Evolutionary conservation across 805 yeast genomes (phyloP).

Genomic region (Metschnikowia orientalis): DNA sequence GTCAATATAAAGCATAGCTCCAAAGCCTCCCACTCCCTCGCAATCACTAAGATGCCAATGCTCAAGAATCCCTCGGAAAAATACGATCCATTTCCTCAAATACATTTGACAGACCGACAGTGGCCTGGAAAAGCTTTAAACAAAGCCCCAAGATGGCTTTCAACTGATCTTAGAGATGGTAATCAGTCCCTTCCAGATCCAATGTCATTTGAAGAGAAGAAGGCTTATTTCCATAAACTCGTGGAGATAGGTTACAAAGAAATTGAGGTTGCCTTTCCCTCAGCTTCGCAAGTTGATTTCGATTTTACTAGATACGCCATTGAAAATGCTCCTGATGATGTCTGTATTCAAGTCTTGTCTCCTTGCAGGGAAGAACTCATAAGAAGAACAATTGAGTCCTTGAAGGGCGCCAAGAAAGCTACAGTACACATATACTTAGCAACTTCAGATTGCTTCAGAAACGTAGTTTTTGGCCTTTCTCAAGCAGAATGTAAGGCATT

Average conservation of each 20-base stretch:
- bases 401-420: constrained; percentile 71
- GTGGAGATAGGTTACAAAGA: constrained; percentile 76
- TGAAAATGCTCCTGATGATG: constrained; percentile 71
- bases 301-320: constrained; percentile 76
- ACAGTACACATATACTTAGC: constrained; percentile 75
- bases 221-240: constrained; percentile 61
- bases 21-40: too few relatives aligned
- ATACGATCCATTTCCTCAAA: constrained; percentile 53
- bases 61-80: constrained; percentile 59
- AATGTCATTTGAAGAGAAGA: constrained; percentile 76
- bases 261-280: constrained; percentile 78
- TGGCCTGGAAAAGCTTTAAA: constrained; percentile 64
- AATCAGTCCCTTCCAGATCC: constrained; percentile 85
- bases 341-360: constrained; percentile 68
- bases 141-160: constrained; percentile 75
- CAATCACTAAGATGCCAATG: constrained; percentile 21
- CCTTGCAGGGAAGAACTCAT: constrained; percentile 76
- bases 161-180: constrained; percentile 81
- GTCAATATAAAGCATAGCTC: background rate
- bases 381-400: constrained; percentile 64
- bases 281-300: constrained; percentile 76
- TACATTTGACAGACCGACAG: constrained; percentile 55
- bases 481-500: constrained; percentile 53
- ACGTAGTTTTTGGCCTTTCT: constrained; percentile 63
- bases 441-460: constrained; percentile 68